Evolutionary conservation across 2,329 filamentous ascomycete genomes (phyloP), one percentile per base, ranked within the genome.

Genomic region (Dothideomycetidae sp.): DNA sequence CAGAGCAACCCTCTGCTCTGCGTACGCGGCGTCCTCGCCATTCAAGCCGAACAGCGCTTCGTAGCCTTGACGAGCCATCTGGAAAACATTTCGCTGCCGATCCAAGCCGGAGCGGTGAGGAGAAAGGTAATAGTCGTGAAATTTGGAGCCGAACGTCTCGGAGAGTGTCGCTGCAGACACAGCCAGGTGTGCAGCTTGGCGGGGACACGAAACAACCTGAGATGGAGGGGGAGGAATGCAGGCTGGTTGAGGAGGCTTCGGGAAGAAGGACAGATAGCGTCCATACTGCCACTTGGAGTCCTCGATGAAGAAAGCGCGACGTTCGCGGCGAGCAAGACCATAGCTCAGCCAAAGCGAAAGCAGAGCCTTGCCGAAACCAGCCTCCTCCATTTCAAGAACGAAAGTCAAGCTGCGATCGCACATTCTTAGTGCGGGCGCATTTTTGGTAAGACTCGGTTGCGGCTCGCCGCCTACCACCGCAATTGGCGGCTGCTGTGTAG

Each of bases 291-390:
- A 93, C 46, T 78, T 69, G 5, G 78, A 74, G 57, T 93, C 84
- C 49, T 92, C 82, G 44, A 93, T 66, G 60, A 93, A 92, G 57
- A 93, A 92, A 1, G 74, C 67, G 15, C 83, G 67, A 10, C 71
- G 72, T 53, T 92, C 80, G 42, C 75, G 70, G 52, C 78, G 67
- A 2, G 84, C 82, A 37, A 92, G 60, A 3, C 81, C 81, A 53
- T 90, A 92, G 16, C 82, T 78, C 49, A 79, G 78, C 83, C 84
- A 93, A 39, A 93, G 54, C 51, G 77, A 70, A 69, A 92, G 75
- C 42, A 93, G 58, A 1, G 78, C 75, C 45, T 73, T 75, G 4
- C 84, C 84, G 7, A 93, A 64, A 2, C 84, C 84, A 2, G 81
- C 81, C 49, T 88, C 76, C 3, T 69, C 58, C 5, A 75, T 68